Conservation (phyloP, 1,284 basidiomycete species). For the Meripilus lineatus region DNA sequence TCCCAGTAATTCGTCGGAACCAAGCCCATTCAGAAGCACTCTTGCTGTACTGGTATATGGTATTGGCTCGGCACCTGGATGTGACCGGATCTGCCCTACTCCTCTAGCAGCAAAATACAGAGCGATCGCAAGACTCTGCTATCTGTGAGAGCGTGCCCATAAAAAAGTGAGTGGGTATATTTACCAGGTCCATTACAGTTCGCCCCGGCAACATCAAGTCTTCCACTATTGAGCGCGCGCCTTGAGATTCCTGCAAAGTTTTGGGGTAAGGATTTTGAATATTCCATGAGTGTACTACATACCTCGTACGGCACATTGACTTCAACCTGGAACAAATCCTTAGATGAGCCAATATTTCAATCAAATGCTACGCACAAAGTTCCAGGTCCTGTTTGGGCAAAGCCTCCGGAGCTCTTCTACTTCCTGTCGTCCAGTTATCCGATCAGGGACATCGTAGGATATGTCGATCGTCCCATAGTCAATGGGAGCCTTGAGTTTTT, state of each 20-base stretch:
- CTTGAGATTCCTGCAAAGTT: conserved; percentile 57
- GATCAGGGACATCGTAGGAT: conserved; percentile 78
- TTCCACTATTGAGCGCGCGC: conserved; percentile 52
- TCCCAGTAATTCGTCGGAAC: conserved; percentile 93
- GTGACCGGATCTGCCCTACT: conserved; percentile 47
- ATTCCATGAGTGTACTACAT: too few relatives aligned
- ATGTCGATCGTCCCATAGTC: conserved; percentile 22
- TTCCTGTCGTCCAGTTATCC: conserved; percentile 76
- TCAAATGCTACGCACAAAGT: conserved; percentile 59
- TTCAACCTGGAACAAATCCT: conserved; percentile 54
- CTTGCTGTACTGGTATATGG: conserved; percentile 73
- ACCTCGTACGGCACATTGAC: conserved; percentile 83
- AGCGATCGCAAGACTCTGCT: conserved; percentile 84
- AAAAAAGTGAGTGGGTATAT: conserved; percentile 24
- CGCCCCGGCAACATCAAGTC: conserved; percentile 76
- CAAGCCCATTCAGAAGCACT: conserved; percentile 88
- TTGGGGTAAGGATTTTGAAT: conserved; percentile 6
- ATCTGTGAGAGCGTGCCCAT: neutral
- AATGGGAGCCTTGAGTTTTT: conserved; percentile 20
- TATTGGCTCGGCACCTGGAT: conserved; percentile 29
- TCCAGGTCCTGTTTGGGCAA: conserved; percentile 79
- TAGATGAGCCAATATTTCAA: neutral
- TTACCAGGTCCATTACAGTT: conserved; percentile 91
- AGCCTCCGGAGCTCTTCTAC: conserved; percentile 69
- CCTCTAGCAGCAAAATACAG: conserved; percentile 92